phyloP scores from a whole-genome alignment of 2,329 filamentous ascomycete species.

The Cordyceps cicadae region DNA sequence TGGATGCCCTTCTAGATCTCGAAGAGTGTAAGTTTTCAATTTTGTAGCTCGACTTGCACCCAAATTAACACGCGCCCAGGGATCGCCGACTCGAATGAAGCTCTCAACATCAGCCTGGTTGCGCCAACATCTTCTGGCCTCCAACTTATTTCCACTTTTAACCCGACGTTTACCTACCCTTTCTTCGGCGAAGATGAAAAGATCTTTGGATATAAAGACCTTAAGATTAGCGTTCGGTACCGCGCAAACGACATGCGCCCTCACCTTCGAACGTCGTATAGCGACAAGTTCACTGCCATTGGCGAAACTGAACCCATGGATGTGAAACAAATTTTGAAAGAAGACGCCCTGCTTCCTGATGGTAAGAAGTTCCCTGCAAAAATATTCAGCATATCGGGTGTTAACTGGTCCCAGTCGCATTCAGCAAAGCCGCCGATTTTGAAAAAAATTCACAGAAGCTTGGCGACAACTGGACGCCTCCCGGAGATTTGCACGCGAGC shows the following conservation, averaged over 20 bases:
- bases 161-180: slow-evolving; percentile 80
- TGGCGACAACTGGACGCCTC: slow-evolving; percentile 53
- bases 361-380: slow-evolving; percentile 35
- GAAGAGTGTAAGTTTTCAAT: slow-evolving; percentile 25
- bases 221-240: slow-evolving; percentile 65
- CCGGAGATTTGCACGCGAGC: slow-evolving; percentile 61
- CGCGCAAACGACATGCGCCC: slow-evolving; percentile 68
- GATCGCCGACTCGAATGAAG: slow-evolving; percentile 54
- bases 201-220: slow-evolving; percentile 81
- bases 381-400: neutral
- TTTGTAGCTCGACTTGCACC: neutral
- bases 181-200: slow-evolving; percentile 90
- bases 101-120: slow-evolving; percentile 53
- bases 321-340: slow-evolving; percentile 54
- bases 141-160: slow-evolving; percentile 59
- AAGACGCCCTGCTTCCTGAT: slow-evolving; percentile 59
- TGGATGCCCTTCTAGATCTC: slow-evolving; percentile 23
- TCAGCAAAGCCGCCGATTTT: slow-evolving; percentile 54
- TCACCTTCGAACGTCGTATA: slow-evolving; percentile 61
- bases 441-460: slow-evolving; percentile 46
- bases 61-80: slow-evolving; percentile 31
- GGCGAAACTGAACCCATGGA: slow-evolving; percentile 64
- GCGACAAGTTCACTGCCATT: slow-evolving; percentile 60
- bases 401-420: slow-evolving; percentile 46
- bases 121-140: slow-evolving; percentile 39